These are phyloP conservation scores for Schwanniomyces vanrijiae DNA, from an alignment of 805 yeast species.

Conservation along the genomic window DNA sequence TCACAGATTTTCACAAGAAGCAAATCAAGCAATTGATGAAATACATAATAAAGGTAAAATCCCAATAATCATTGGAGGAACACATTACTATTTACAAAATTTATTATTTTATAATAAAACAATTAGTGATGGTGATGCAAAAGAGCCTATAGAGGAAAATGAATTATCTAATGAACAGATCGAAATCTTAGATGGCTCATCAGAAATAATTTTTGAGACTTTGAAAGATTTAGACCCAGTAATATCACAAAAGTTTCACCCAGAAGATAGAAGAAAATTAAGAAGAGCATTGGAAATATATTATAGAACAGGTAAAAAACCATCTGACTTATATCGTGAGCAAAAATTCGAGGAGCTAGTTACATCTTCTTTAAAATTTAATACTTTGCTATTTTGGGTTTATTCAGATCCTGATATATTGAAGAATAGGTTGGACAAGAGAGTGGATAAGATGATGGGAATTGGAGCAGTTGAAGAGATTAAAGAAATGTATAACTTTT, in stretches of 20 bases:
- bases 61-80: conserved; percentile 93
- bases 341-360: conserved; percentile 49
- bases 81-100: conserved; percentile 88
- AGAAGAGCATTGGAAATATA: conserved; percentile 80
- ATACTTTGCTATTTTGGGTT: conserved; percentile 78
- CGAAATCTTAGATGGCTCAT: conserved; percentile 55
- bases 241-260: conserved; percentile 83
- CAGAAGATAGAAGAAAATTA: conserved; percentile 80
- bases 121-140: conserved; percentile 34
- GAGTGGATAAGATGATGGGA: conserved; percentile 84
- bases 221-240: conserved; percentile 63
- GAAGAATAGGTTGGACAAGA: conserved; percentile 61
- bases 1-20: conserved; percentile 76
- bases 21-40: conserved; percentile 57
- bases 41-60: conserved; percentile 67
- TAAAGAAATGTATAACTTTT: conserved; percentile 51
- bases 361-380: conserved; percentile 54
- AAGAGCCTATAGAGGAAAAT: conserved; percentile 13
- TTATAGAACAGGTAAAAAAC: conserved; percentile 60
- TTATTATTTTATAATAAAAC: conserved; percentile 71
- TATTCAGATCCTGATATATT: conserved; percentile 63
- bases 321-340: conserved; percentile 67
- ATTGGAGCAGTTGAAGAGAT: conserved; percentile 74
- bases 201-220: conserved; percentile 46
- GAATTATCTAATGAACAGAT: conserved; percentile 31